A percentile compares a stretch with the other conserved stretches of the same genome.
Evolutionary conservation across 148 eudicot genomes (phyloP).

Genomic region (Cornus controversa): DNA sequence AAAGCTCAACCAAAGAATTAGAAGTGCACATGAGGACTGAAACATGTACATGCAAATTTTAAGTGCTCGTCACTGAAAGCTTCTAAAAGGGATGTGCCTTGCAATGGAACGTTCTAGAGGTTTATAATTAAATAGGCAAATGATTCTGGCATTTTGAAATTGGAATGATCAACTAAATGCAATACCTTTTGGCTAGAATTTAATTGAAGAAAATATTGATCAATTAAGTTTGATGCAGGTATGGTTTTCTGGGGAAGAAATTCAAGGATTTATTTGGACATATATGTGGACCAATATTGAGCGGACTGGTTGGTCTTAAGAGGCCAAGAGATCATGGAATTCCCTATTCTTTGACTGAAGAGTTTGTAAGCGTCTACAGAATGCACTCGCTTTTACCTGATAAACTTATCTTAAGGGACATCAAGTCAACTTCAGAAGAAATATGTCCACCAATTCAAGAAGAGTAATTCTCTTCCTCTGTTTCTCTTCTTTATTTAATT

Average conservation of each 20-base stretch:
- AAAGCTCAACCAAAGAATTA: too few species aligned
- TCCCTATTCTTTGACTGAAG: slow-evolving; percentile 32
- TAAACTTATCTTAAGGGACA: slow-evolving; percentile 19
- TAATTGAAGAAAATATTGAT: background rate
- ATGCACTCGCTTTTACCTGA: slow-evolving; percentile 29
- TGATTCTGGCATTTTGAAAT: too few species aligned
- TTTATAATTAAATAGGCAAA: too few species aligned
- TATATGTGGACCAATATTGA: slow-evolving; percentile 19
- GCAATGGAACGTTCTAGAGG: too few species aligned
- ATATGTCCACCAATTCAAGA: slow-evolving; percentile 11
- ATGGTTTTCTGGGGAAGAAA: slow-evolving; percentile 27
- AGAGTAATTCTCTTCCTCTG: background rate
- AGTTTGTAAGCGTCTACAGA: slow-evolving; percentile 30
- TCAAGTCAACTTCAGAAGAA: slow-evolving; percentile 9
- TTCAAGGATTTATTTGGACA: slow-evolving; percentile 27
- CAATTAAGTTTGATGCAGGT: slow-evolving; percentile 14
- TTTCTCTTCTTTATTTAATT: too few species aligned
- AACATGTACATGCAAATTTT: too few species aligned
- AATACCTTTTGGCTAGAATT: too few species aligned
- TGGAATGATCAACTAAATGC: background rate
- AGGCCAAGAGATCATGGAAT: slow-evolving; percentile 30
- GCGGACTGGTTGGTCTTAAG: slow-evolving; percentile 29
- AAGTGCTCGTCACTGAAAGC: too few species aligned
- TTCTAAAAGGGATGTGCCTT: too few species aligned
- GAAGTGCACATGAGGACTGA: too few species aligned